phyloP scores from a whole-genome alignment of 2,329 filamentous ascomycete species.

The Apiospora marii region DNA sequence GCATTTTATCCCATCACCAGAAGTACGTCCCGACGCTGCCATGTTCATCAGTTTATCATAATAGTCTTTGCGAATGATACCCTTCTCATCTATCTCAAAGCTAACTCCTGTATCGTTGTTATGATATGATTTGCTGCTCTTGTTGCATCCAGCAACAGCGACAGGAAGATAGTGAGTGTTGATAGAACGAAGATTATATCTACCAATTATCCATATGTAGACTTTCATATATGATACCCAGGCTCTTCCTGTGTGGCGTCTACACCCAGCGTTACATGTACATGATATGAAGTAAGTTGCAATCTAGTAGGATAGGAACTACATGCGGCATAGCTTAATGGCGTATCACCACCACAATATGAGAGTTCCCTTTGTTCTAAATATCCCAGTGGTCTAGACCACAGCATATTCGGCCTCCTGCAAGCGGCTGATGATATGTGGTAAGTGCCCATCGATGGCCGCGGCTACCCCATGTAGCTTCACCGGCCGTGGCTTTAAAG shows the following conservation, averaged over 20 bases:
- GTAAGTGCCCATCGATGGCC: neutral
- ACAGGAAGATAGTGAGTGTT: neutral
- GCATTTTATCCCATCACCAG: neutral
- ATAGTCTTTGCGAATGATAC: neutral
- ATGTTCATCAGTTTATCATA: neutral
- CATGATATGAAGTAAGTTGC: neutral
- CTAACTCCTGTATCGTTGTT: neutral
- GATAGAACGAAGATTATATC: neutral
- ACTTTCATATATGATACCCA: neutral
- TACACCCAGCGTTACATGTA: neutral
- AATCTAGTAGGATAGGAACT: neutral
- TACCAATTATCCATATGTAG: neutral
- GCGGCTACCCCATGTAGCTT: neutral
- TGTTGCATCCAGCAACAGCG: neutral
- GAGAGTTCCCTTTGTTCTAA: neutral
- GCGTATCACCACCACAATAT: neutral
- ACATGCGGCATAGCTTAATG: neutral
- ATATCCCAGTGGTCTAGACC: neutral
- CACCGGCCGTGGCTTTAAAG: too few species aligned
- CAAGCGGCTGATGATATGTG: neutral
- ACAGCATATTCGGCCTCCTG: neutral
- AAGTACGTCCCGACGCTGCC: neutral
- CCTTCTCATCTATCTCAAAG: neutral
- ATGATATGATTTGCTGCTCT: neutral
- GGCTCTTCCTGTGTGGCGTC: too few species aligned